A percentile compares a stretch with the other conserved stretches of the same genome.
These are phyloP conservation scores for Penicillium samsonianum DNA, from an alignment of 495 filamentous ascomycete species.

Conservation along the genomic window DNA sequence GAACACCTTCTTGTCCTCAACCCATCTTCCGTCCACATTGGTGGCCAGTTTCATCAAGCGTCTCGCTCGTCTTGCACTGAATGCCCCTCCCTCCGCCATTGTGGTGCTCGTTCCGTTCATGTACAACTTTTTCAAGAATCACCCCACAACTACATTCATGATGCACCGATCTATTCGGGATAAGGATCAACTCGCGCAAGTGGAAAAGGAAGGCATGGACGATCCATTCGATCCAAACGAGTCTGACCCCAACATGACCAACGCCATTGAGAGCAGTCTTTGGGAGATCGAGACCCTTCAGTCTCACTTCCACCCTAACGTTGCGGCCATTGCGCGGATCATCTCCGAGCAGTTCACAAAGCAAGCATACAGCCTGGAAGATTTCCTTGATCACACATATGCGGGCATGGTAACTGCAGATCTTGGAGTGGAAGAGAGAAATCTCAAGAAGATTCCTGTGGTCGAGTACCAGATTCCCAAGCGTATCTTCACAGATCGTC, in stretches of 20 bases:
- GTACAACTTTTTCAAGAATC: conserved; percentile 90
- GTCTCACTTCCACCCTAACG: conserved; percentile 95
- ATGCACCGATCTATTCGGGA: conserved; percentile 74
- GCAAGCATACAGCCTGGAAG: conserved; percentile 85
- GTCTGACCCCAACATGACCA: conserved; percentile 78
- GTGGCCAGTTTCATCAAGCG: conserved; percentile 96
- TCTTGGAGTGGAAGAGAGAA: conserved; percentile 61
- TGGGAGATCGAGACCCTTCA: conserved; percentile 94
- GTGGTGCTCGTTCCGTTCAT: conserved; percentile 88
- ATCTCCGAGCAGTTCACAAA: conserved; percentile 98
- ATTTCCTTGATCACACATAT: conserved; percentile 96
- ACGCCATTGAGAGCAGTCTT: conserved; percentile 85
- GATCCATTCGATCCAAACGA: conserved; percentile 80
- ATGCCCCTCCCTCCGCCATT: conserved; percentile 83
- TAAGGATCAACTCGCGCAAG: conserved; percentile 51
- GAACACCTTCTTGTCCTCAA: conserved; percentile 88
- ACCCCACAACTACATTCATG: conserved; percentile 93
- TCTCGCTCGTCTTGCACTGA: conserved; percentile 75
- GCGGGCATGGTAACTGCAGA: conserved; percentile 82
- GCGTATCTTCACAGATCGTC: conserved; percentile 65
- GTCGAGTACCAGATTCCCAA: conserved; percentile 95
- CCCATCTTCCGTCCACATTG: conserved; percentile 85
- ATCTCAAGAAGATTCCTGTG: conserved; percentile 80
- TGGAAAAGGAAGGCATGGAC: conserved; percentile 67
- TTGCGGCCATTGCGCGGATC: conserved; percentile 90